phyloP scores from a whole-genome alignment of 306 rosid genomes.

The Vicia villosa region DNA sequence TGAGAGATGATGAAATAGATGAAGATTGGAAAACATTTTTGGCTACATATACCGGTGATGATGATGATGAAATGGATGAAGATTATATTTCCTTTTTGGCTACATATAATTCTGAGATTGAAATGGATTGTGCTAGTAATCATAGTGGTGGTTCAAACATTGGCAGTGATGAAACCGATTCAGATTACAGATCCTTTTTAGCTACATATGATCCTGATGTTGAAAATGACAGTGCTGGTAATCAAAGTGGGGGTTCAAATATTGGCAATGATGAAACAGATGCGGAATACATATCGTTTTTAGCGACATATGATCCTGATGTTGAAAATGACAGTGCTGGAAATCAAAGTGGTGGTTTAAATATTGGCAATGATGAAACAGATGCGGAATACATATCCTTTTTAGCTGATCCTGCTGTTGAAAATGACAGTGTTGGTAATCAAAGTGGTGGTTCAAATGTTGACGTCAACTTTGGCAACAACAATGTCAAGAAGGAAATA shows the following conservation, averaged over 20 bases:
- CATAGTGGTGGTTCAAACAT: not conserved
- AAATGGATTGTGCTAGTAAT: not conserved
- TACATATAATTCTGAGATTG: not conserved
- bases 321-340: not conserved
- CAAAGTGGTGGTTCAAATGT: not conserved
- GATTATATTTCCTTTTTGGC: not conserved
- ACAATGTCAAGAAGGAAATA: not conserved
- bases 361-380: not conserved
- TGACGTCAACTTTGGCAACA: not conserved
- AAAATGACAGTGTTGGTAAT: not conserved
- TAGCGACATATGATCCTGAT: not conserved
- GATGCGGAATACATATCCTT: not conserved
- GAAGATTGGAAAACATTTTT: not conserved
- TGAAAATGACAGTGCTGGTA: not conserved
- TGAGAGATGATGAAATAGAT: constrained; percentile 24
- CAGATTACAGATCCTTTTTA: not conserved
- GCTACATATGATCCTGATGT: not conserved
- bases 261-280: not conserved
- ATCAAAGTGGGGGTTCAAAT: not conserved
- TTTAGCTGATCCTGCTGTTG: not conserved
- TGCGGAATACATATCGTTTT: not conserved
- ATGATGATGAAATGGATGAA: not conserved
- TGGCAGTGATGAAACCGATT: not conserved
- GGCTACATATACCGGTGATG: not conserved
- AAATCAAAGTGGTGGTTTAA: not conserved